A percentile compares a stretch with the other conserved stretches of the same genome.
Conservation (phyloP, 2,329 filamentous ascomycete genomes). For the Stemphylium lycopersici region DNA sequence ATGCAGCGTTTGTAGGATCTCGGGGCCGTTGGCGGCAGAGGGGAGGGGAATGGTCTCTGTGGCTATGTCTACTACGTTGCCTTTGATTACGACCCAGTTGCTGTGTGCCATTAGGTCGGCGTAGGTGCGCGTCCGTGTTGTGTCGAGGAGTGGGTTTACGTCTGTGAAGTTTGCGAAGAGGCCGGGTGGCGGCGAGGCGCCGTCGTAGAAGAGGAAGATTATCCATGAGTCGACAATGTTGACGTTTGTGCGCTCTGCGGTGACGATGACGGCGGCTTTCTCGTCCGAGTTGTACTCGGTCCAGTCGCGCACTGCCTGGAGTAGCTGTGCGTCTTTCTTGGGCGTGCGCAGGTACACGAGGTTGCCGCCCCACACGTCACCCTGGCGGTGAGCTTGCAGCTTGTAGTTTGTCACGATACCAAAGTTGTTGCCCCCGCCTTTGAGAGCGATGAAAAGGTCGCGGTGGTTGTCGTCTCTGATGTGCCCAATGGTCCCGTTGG, state of each 20-base stretch:
- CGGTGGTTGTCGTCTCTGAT: slow-evolving; percentile 32
- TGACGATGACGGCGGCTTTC: slow-evolving; percentile 42
- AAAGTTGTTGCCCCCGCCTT: slow-evolving; percentile 50
- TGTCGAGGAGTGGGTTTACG: slow-evolving; percentile 54
- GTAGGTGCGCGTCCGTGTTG: slow-evolving; percentile 56
- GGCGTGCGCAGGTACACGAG: slow-evolving; percentile 49
- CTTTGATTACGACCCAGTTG: slow-evolving; percentile 49
- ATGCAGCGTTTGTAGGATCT: slow-evolving; percentile 39
- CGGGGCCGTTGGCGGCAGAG: slow-evolving; percentile 23
- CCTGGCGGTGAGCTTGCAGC: slow-evolving; percentile 31
- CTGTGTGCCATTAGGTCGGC: slow-evolving; percentile 55
- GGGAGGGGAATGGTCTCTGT: slow-evolving; percentile 45
- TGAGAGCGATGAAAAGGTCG: slow-evolving; percentile 47
- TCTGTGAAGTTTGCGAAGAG: slow-evolving; percentile 64
- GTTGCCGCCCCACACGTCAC: slow-evolving; percentile 56
- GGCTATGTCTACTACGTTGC: slow-evolving; percentile 41
- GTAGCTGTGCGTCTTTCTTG: slow-evolving; percentile 49
- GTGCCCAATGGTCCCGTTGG: slow-evolving; percentile 50
- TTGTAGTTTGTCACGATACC: slow-evolving; percentile 46
- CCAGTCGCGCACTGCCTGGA: slow-evolving; percentile 61
- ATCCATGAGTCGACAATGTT: slow-evolving; percentile 41
- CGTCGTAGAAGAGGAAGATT: slow-evolving; percentile 42
- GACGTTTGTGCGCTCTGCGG: slow-evolving; percentile 36
- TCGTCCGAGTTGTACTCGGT: slow-evolving; percentile 59
- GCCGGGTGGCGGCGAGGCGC: slow-evolving; percentile 53